Evolutionary conservation across 345 rosid genomes (phyloP).

Genomic region (Gossypium thurberi): DNA sequence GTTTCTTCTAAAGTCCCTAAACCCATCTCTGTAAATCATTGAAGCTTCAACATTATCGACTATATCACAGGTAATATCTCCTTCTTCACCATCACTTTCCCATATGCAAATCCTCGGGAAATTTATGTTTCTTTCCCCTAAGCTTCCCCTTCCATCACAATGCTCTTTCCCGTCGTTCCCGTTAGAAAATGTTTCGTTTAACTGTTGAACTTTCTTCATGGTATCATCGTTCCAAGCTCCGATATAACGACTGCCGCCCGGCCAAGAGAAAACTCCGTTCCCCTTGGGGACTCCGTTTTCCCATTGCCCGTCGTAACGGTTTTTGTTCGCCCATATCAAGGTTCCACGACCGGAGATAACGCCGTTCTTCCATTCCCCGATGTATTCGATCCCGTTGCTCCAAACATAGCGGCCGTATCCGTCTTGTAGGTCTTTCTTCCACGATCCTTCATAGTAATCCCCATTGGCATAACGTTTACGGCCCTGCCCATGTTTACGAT

Average conservation of each 20-base stretch:
- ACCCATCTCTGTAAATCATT: conserved; percentile 46
- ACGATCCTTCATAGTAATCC: conserved; percentile 71
- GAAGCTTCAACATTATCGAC: conserved; percentile 74
- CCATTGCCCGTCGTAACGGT: conserved; percentile 81
- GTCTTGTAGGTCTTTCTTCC: conserved; percentile 87
- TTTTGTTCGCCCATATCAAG: conserved; percentile 71
- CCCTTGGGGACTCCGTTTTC: conserved; percentile 84
- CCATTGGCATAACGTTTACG: conserved; percentile 85
- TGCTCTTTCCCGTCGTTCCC: conserved; percentile 35
- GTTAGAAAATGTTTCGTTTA: conserved; percentile 38
- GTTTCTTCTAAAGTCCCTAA: conserved; percentile 57
- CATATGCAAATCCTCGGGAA: conserved; percentile 93
- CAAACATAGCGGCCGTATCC: conserved; percentile 86
- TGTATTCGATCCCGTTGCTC: conserved; percentile 80
- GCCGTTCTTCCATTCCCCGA: conserved; percentile 86
- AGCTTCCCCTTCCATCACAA: conserved; percentile 55
- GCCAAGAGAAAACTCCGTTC: conserved; percentile 61
- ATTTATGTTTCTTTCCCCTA: conserved; percentile 38
- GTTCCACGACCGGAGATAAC: conserved; percentile 73
- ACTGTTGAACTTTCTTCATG: conserved; percentile 34
- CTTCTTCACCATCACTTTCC: conserved; percentile 97
- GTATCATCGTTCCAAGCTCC: conserved; percentile 41
- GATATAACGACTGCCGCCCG: conserved; percentile 54
- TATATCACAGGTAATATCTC: conserved; percentile 91
- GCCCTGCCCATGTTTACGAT: conserved; percentile 79